A percentile compares a stretch with the other conserved stretches of the same genome.
phyloP scores from a whole-genome alignment of 805 yeast genomes.

The Monosporozyma aerobia region DNA sequence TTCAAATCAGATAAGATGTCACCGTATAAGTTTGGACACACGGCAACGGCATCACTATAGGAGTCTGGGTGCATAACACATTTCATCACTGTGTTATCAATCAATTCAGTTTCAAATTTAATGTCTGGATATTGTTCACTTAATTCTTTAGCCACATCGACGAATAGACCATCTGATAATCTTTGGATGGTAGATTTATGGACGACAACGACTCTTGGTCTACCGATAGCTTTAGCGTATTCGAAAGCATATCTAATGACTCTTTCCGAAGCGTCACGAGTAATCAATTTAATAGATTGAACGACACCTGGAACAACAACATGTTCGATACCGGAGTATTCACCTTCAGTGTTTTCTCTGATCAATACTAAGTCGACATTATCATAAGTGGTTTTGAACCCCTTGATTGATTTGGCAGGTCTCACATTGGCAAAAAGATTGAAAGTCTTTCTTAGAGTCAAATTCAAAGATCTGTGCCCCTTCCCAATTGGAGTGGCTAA shows the following conservation, averaged over 20 bases:
- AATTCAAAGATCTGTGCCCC: slow-evolving; percentile 95
- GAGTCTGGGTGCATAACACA: slow-evolving; percentile 80
- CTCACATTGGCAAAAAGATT: slow-evolving; percentile 93
- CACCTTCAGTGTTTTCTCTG: slow-evolving; percentile 99
- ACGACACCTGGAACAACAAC: slow-evolving; percentile 97
- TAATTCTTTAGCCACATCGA: slow-evolving; percentile 80
- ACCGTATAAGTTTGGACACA: slow-evolving; percentile 99
- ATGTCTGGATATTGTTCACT: slow-evolving; percentile 90
- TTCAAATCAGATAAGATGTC: slow-evolving; percentile 97
- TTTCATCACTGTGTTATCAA: slow-evolving; percentile 90
- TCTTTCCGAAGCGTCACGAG: slow-evolving; percentile 92
- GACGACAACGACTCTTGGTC: slow-evolving; percentile 84
- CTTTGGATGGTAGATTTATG: slow-evolving; percentile 99
- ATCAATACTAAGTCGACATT: slow-evolving; percentile 91
- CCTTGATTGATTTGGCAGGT: slow-evolving; percentile 89
- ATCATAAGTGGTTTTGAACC: slow-evolving; percentile 74
- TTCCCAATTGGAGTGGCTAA: slow-evolving; percentile 97
- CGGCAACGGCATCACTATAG: slow-evolving; percentile 81
- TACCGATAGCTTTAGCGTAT: slow-evolving; percentile 82
- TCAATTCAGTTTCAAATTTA: slow-evolving; percentile 71
- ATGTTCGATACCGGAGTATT: slow-evolving; percentile 98
- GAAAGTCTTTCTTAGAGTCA: slow-evolving; percentile 95
- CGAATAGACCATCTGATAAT: slow-evolving; percentile 94
- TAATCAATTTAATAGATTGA: slow-evolving; percentile 94
- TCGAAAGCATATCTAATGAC: slow-evolving; percentile 96